phyloP scores from a whole-genome alignment of 768 basidiomycete species.

The Artomyces pyxidatus region DNA sequence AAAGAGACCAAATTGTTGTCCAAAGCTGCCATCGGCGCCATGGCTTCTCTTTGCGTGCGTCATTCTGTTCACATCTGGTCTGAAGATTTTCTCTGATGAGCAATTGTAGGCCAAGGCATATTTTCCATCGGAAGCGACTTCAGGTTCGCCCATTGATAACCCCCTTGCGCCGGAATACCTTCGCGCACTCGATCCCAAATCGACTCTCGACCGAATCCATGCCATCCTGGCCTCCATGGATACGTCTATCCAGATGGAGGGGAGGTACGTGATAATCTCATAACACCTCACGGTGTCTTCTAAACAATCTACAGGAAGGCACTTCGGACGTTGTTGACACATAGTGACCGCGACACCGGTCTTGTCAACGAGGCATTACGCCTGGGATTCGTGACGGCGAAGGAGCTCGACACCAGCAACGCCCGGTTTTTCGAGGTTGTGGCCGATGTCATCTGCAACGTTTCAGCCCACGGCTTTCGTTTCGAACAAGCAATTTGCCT shows the following conservation, averaged over 20 bases:
- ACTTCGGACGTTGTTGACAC: conserved; percentile 56
- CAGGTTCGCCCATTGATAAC: conserved; percentile 58
- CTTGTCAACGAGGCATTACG: conserved; percentile 60
- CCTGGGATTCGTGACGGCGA: conserved; percentile 56
- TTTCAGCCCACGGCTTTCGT: conserved; percentile 48
- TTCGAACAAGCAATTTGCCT: conserved; percentile 72
- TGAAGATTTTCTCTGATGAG: conserved; percentile 2
- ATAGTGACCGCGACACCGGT: conserved; percentile 39
- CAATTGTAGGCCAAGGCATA: conserved; percentile 64
- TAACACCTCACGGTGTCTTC: no score
- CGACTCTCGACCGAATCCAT: conserved; percentile 56
- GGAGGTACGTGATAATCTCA: conserved; percentile 54
- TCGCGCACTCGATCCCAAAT: conserved; percentile 44
- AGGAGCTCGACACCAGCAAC: conserved; percentile 46
- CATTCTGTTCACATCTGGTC: not conserved
- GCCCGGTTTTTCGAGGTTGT: conserved; percentile 73
- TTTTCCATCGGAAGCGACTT: conserved; percentile 51
- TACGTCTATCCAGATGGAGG: conserved; percentile 39
- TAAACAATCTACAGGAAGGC: conserved; percentile 78
- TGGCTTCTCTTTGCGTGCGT: conserved; percentile 85
- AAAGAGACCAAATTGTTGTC: conserved; percentile 68
- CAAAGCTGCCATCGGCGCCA: conserved; percentile 75
- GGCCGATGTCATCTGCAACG: conserved; percentile 55
- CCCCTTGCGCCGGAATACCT: conserved; percentile 35
- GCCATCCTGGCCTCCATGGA: conserved; percentile 62